phyloP scores from a whole-genome alignment of 805 yeast genomes.

The Saturnispora bothae region DNA sequence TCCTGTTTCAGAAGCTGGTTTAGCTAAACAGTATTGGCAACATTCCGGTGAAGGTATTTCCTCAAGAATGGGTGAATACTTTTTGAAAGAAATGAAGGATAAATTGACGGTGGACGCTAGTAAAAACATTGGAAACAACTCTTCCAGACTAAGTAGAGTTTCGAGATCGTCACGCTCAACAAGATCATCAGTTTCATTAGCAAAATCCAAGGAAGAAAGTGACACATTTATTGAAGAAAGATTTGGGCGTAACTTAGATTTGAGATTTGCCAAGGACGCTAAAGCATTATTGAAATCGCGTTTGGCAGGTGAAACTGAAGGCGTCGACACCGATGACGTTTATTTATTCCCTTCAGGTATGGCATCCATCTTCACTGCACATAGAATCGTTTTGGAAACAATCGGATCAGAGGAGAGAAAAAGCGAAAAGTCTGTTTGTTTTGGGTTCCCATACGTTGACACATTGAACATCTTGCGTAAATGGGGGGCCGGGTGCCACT shows the following conservation, averaged over 20 bases:
- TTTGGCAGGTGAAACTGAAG: constrained; percentile 46
- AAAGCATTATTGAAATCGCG: constrained; percentile 64
- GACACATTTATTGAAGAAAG: constrained; percentile 73
- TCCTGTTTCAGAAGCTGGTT: constrained; percentile 42
- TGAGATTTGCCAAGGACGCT: constrained; percentile 66
- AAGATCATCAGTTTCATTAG: constrained; percentile 19
- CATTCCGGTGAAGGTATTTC: constrained; percentile 96
- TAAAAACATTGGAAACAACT: constrained; percentile 9
- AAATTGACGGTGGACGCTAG: constrained; percentile 23
- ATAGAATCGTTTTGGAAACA: constrained; percentile 30
- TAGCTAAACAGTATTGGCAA: constrained; percentile 91
- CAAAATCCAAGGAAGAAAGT: constrained; percentile 35
- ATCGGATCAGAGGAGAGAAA: constrained; percentile 16
- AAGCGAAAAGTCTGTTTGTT: constrained; percentile 65
- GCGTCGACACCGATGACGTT: constrained; percentile 51
- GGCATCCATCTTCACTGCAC: constrained; percentile 83
- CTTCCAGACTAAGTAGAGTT: constrained; percentile 12
- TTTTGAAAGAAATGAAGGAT: constrained; percentile 47
- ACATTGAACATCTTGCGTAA: constrained; percentile 76
- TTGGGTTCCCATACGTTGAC: constrained; percentile 94
- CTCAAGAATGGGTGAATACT: constrained; percentile 80
- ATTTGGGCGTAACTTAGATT: constrained; percentile 80
- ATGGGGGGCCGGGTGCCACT: constrained; percentile 87
- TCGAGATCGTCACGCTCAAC: constrained; percentile 19
- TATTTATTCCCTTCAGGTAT: constrained; percentile 84